Percentiles rank a stretch among this genome's conserved stretches.
Conservation (phyloP, 2,329 filamentous ascomycete species). For the Nemania serpens region DNA sequence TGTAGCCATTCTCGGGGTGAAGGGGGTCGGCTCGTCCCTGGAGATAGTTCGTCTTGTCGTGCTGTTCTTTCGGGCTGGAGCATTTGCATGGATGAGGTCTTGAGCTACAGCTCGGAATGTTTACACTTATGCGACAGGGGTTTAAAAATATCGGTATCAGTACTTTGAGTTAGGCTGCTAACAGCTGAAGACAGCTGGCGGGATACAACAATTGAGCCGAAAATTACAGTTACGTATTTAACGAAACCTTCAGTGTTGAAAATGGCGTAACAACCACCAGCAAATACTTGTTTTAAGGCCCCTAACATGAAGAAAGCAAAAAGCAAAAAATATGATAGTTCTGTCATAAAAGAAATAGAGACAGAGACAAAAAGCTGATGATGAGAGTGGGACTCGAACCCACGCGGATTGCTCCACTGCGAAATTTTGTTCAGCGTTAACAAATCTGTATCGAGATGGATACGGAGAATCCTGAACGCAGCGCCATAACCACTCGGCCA, state of each 20-base stretch:
- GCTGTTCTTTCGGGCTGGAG: constrained; percentile 5
- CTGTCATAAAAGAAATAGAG: not conserved
- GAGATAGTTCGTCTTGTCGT: not conserved
- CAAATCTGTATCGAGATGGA: not conserved
- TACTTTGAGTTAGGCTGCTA: too few species aligned
- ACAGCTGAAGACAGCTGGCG: too few species aligned
- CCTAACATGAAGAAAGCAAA: too few species aligned
- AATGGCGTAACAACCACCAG: too few species aligned
- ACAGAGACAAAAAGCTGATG: constrained; percentile 22
- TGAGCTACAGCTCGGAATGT: not conserved
- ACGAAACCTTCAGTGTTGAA: too few species aligned
- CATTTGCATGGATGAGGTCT: constrained; percentile 5
- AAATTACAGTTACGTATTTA: too few species aligned
- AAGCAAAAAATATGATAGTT: too few species aligned
- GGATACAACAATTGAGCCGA: too few species aligned
- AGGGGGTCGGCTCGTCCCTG: constrained; percentile 8
- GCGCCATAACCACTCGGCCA: constrained; percentile 45
- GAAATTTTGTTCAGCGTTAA: constrained; percentile 27
- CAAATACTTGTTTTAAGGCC: too few species aligned
- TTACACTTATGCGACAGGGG: not conserved
- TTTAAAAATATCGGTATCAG: not conserved
- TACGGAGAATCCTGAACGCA: constrained; percentile 37
- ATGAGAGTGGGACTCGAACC: constrained; percentile 48
- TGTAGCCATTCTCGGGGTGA: constrained; percentile 35
- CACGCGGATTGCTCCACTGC: constrained; percentile 47